Conservation (phyloP, 140 eudicot species). For the Stevia rebaudiana region DNA sequence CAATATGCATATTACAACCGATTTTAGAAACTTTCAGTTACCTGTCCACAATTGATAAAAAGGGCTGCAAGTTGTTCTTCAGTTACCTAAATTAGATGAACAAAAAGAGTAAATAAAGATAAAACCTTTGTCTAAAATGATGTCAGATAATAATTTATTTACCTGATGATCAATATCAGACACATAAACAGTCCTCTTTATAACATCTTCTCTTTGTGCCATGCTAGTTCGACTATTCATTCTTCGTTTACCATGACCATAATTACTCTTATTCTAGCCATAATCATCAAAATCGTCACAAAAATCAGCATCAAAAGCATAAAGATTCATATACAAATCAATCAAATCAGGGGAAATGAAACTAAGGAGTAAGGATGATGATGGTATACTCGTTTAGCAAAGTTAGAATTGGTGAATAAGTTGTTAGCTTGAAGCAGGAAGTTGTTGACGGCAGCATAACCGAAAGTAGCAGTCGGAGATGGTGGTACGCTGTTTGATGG, state of each 20-base stretch:
- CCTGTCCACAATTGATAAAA: conserved; percentile 72
- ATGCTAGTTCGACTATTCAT: conserved; percentile 63
- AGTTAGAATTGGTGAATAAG: conserved; percentile 21
- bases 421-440: conserved; percentile 44
- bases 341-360: neutral
- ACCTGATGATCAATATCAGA: conserved; percentile 95
- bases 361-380: too few species aligned
- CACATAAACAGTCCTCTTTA: conserved; percentile 74
- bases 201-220: conserved; percentile 77
- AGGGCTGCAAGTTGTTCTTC: conserved; percentile 86
- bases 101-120: neutral
- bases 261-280: conserved; percentile 54
- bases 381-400: conserved; percentile 45
- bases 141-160: too few species aligned
- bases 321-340: neutral
- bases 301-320: conserved; percentile 23
- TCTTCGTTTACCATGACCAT: conserved; percentile 50
- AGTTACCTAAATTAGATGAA: conserved; percentile 46
- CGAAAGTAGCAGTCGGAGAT: conserved; percentile 37
- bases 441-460: conserved; percentile 36
- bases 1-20: neutral
- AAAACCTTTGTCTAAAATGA: too few species aligned
- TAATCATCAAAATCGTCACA: neutral
- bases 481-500: conserved; percentile 38
- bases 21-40: conserved; percentile 6